Evolutionary conservation across 192 early-diverging fungal genomes (phyloP).

Genomic region (Glomus cerebriforme): DNA sequence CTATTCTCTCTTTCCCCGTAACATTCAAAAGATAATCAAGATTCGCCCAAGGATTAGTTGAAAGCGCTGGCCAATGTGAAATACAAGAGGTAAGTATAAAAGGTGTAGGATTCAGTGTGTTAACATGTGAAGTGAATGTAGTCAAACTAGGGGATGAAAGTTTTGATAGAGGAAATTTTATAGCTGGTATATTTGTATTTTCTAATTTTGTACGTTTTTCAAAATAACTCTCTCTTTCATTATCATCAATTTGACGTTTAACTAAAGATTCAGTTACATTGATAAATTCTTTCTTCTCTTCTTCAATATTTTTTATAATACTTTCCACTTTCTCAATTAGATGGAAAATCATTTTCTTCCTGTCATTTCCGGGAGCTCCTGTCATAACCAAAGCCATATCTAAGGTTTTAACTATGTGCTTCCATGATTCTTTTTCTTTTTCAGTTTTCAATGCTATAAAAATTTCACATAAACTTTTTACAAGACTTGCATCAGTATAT

Average conservation of each 20-base stretch:
- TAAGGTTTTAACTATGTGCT: slow-evolving; percentile 43
- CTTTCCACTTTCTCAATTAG: slow-evolving; percentile 35
- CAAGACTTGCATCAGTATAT: slow-evolving; percentile 52
- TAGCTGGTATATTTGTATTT: slow-evolving; percentile 13
- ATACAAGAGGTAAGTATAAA: slow-evolving; percentile 57
- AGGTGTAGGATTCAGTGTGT: slow-evolving; percentile 38
- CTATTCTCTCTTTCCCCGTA: slow-evolving; percentile 66
- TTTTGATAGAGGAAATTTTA: slow-evolving; percentile 36
- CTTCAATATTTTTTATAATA: slow-evolving; percentile 17
- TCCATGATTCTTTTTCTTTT: slow-evolving; percentile 17
- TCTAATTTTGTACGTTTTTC: slow-evolving; percentile 18
- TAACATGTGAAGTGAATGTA: slow-evolving; percentile 43
- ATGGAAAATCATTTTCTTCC: slow-evolving; percentile 36
- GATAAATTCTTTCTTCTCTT: background rate
- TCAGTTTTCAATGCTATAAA: background rate
- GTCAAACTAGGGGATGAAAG: slow-evolving; percentile 40
- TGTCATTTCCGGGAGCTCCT: slow-evolving; percentile 47
- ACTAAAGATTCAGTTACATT: background rate
- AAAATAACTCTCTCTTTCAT: background rate
- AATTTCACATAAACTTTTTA: slow-evolving; percentile 36
- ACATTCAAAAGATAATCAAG: slow-evolving; percentile 57
- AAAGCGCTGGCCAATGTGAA: slow-evolving; percentile 71
- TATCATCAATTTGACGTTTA: slow-evolving; percentile 29
- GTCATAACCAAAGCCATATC: slow-evolving; percentile 61
- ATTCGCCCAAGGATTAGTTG: slow-evolving; percentile 60